Evolutionary conservation across 2,329 filamentous ascomycete species (phyloP).

Genomic region (Beauveria australis): DNA sequence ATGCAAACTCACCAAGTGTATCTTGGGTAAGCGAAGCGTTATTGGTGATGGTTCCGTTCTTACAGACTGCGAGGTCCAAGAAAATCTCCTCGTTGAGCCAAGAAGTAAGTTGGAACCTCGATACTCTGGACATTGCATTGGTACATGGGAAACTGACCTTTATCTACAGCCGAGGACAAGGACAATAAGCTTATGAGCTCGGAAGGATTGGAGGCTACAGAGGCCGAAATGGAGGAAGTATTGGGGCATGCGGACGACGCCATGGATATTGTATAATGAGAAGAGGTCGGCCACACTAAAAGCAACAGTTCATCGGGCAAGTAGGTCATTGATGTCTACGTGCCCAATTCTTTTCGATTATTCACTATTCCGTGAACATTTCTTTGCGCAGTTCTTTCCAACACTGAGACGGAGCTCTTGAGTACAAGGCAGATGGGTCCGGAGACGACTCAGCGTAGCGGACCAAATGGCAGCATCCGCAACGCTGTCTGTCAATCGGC

Average conservation of each 20-base stretch:
- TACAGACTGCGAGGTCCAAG: slow-evolving; percentile 86
- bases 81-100: slow-evolving; percentile 79
- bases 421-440: no score
- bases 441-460: no score
- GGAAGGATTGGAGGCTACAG: slow-evolving; percentile 55
- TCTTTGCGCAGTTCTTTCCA: background rate
- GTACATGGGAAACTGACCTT: slow-evolving; percentile 11
- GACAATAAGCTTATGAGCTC: slow-evolving; percentile 61
- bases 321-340: no score
- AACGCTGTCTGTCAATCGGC: no score
- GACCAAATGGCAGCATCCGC: no score
- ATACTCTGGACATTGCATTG: slow-evolving; percentile 10
- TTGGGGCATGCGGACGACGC: slow-evolving; percentile 34
- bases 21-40: slow-evolving; percentile 71
- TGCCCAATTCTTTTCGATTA: background rate
- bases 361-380: background rate
- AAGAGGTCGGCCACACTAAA: background rate
- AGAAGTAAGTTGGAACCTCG: slow-evolving; percentile 45
- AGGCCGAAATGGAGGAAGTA: slow-evolving; percentile 51
- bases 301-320: background rate
- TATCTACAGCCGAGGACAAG: slow-evolving; percentile 52
- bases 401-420: no score
- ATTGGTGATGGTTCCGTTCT: slow-evolving; percentile 77
- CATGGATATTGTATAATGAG: background rate
- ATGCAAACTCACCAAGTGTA: slow-evolving; percentile 78